These are phyloP conservation scores for Corymbia maculata DNA, from an alignment of 345 rosid genomes.

Conservation along the genomic window DNA sequence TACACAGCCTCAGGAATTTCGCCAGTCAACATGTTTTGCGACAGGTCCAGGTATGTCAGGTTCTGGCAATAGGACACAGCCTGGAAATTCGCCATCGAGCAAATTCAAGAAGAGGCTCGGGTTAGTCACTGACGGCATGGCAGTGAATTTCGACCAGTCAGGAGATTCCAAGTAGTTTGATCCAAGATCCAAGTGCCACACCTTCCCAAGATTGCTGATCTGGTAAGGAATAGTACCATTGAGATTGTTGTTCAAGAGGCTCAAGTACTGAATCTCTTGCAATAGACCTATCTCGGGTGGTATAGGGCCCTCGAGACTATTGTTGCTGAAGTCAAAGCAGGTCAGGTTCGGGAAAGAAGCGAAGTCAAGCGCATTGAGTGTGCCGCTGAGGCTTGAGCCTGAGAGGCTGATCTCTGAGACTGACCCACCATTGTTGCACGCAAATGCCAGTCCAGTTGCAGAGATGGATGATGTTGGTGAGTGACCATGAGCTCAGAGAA, in stretches of 20 bases:
- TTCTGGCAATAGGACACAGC: too few relatives aligned
- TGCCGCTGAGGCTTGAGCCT: conserved; percentile 14
- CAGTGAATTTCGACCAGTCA: conserved; percentile 42
- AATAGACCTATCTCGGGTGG: not conserved
- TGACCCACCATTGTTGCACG: conserved; percentile 14
- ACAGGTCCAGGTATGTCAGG: too few relatives aligned
- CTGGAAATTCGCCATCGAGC: too few relatives aligned
- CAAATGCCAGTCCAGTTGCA: conserved; percentile 56
- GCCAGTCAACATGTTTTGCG: too few relatives aligned
- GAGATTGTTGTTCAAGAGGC: conserved; percentile 5
- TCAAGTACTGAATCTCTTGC: not conserved
- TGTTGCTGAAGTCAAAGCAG: not conserved
- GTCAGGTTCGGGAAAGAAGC: conserved; percentile 34
- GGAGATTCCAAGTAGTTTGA: conserved; percentile 35
- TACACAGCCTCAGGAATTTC: too few relatives aligned
- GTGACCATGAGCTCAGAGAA: conserved; percentile 47
- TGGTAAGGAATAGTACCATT: conserved; percentile 32
- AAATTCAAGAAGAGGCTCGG: too few relatives aligned
- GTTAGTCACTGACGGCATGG: conserved; percentile 28
- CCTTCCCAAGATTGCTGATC: conserved; percentile 34
- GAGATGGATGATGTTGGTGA: conserved; percentile 27
- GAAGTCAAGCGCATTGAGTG: conserved; percentile 33
- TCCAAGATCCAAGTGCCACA: conserved; percentile 48
- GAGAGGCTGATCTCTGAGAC: conserved; percentile 32
- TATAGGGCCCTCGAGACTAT: conserved; percentile 20